Base-by-base conservation (phyloP, 225 moss, liverwort and hornwort species). In the Ulota crispa region DNA sequence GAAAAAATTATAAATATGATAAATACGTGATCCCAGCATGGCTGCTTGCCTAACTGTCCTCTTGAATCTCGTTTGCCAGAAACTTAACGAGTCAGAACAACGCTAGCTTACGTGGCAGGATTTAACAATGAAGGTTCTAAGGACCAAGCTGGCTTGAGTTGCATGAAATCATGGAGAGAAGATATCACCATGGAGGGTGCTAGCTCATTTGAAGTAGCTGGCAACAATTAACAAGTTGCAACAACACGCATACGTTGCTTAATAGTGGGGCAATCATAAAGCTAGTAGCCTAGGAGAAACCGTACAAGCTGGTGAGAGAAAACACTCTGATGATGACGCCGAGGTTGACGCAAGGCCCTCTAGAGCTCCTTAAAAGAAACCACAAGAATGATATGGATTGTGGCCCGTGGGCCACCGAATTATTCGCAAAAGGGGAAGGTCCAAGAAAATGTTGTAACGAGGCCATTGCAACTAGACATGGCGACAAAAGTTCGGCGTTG, bases 321-420 rank as follows among this genome's bases (percentile, higher is more conserved):
- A 83, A 65, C 62, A 23, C 20, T 60, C 53, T 30, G 55, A 66
- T 72, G 77, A 78, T 68, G 68, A 78, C 68, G 43, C 59, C 60
- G 76, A 64, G 61, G 72, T 80, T 83, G 85, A 80, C 80, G 54
- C 30, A 50, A 15, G 10, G 27, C 73, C 28, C 41, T 16, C 26
- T 37, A 5, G 72, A 56, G 54, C 27, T 62, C 50, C 75, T 56
- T 62, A 54, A 75, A 77, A 81, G 68, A 56, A 72, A 82, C 68
- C 67, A 84, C 78, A 82, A 60, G 65, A 79, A 85, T 82, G 66
- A 82, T 68, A 67, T 71, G 82, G 59, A 82, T 75, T 31, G 67
- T 76, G 76, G 76, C 64, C 78, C 70, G n/a, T 79, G 79, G 85
- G 76, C 82, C 79, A 82, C 67, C 72, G n/a, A 78, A 88, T 85